Conservation (phyloP, 306 rosid species). For the Quercus dentata region DNA sequence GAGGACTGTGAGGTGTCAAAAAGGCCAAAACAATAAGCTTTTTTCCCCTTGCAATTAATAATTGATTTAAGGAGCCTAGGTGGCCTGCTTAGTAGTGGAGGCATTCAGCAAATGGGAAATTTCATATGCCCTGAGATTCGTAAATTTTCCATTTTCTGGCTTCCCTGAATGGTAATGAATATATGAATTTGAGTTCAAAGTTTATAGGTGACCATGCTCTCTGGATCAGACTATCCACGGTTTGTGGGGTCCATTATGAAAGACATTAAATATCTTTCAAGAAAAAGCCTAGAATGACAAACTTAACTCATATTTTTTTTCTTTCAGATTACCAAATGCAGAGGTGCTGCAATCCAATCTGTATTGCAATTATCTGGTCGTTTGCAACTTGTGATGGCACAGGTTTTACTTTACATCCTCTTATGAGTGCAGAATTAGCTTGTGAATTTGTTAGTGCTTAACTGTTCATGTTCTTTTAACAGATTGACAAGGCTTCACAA, state of each 20-base stretch:
- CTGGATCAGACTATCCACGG: background rate
- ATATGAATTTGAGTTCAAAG: background rate
- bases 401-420: conserved; percentile 44
- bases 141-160: background rate
- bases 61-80: background rate
- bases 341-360: conserved; percentile 60
- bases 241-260: background rate
- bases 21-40: background rate
- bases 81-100: too few relatives aligned
- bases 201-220: background rate
- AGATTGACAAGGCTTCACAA: conserved; percentile 71
- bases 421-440: background rate
- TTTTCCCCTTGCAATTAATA: background rate
- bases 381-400: conserved; percentile 74
- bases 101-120: background rate
- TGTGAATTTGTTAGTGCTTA: conserved; percentile 15
- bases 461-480: conserved; percentile 14
- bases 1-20: background rate
- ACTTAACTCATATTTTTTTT: conserved; percentile 8
- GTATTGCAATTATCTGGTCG: conserved; percentile 83
- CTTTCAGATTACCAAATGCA: conserved; percentile 56
- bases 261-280: background rate
- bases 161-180: background rate
- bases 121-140: background rate
- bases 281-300: background rate